Evolutionary conservation across 345 rosid species (phyloP).

Genomic region (Eucalyptus tenuipes): DNA sequence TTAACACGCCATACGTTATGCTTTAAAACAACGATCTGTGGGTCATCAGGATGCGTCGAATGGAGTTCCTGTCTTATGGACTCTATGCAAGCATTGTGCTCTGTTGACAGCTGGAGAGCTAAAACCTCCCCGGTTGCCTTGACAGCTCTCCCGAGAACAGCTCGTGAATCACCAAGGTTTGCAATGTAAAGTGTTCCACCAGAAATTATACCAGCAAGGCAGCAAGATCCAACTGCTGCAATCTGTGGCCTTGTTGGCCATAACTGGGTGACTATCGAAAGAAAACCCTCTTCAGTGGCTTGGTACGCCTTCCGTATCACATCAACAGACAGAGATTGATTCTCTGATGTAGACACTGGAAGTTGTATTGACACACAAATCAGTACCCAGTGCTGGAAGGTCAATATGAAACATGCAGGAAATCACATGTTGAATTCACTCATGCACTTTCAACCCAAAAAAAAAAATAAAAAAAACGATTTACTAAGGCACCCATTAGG

Average conservation of each 20-base stretch:
- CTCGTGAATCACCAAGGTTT: conserved; percentile 39
- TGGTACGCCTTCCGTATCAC: conserved; percentile 37
- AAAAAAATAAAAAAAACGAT: too few relatives aligned
- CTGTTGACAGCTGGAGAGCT: conserved; percentile 35
- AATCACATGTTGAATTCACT: background rate
- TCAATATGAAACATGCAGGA: background rate
- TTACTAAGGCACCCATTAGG: background rate
- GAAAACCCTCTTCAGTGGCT: conserved; percentile 41
- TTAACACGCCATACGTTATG: conserved; percentile 49
- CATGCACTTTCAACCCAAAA: background rate
- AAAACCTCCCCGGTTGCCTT: conserved; percentile 38
- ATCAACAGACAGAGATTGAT: conserved; percentile 28
- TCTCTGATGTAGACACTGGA: conserved; percentile 31
- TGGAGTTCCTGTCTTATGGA: conserved; percentile 34
- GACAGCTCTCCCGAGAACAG: conserved; percentile 34
- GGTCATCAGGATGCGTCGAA: conserved; percentile 32
- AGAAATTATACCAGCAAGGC: conserved; percentile 34
- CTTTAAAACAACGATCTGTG: conserved; percentile 32
- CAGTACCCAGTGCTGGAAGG: background rate
- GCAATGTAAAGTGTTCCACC: conserved; percentile 33
- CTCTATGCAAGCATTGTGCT: conserved; percentile 37
- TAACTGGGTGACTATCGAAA: conserved; percentile 25
- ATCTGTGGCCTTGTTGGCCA: conserved; percentile 41
- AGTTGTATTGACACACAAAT: background rate
- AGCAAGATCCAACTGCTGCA: conserved; percentile 47